phyloP scores from a whole-genome alignment of 2,329 filamentous ascomycete genomes.

The Colletotrichum scovillei region DNA sequence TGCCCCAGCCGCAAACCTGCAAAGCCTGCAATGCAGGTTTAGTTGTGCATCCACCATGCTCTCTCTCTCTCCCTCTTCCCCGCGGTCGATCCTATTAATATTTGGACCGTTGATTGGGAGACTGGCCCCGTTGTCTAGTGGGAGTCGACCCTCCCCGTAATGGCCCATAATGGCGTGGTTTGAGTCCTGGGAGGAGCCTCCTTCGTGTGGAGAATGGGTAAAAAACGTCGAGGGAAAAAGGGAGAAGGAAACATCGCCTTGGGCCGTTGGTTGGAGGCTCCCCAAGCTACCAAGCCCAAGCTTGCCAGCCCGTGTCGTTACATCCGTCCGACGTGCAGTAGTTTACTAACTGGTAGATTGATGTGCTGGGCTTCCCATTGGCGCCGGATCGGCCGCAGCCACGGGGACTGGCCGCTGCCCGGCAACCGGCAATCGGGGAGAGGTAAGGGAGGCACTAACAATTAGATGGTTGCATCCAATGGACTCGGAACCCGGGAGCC shows the following conservation, averaged over 20 bases:
- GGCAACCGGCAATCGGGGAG: constrained; percentile 9
- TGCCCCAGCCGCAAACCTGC: not conserved
- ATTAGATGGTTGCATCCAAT: not conserved
- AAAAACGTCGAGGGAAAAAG: not conserved
- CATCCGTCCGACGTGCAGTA: not conserved
- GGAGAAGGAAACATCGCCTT: not conserved
- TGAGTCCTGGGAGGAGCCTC: not conserved
- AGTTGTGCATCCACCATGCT: not conserved
- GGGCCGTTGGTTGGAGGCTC: not conserved
- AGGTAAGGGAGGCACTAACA: not conserved
- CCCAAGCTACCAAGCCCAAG: not conserved
- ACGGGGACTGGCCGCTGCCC: constrained; percentile 5
- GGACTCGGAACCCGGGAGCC: not conserved
- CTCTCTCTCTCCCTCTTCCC: not conserved
- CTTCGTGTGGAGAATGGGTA: not conserved
- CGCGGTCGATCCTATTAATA: constrained; percentile 25
- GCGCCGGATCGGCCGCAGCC: not conserved
- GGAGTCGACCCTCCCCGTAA: constrained; percentile 13
- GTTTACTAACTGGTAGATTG: not conserved
- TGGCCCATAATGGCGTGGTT: not conserved
- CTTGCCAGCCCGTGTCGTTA: not conserved
- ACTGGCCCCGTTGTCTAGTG: not conserved
- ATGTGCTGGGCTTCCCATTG: too few species aligned
- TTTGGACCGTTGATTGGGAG: constrained; percentile 4
- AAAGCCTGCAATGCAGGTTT: not conserved